These are phyloP conservation scores for Hymenoscyphus fraxineus DNA, from an alignment of 2,329 filamentous ascomycete genomes.

Conservation along the genomic window DNA sequence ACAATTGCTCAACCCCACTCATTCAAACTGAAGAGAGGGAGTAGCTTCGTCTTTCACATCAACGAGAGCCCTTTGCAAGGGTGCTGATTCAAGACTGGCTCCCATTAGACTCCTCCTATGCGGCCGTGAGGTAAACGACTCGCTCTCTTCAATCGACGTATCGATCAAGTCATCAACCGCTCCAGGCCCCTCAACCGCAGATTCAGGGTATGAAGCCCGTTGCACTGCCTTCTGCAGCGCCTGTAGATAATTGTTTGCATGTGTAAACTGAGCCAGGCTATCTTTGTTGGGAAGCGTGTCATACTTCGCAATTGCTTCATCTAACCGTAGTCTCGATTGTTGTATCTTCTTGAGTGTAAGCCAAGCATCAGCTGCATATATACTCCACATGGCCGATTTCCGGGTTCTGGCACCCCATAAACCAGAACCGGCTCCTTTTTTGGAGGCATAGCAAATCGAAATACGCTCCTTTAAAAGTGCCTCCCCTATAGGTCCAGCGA, in stretches of 20 bases:
- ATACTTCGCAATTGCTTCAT: constrained; percentile 60
- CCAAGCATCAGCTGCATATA: constrained; percentile 82
- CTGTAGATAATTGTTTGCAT: constrained; percentile 50
- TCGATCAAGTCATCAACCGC: constrained; percentile 33
- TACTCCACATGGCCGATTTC: constrained; percentile 87
- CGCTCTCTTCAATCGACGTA: constrained; percentile 46
- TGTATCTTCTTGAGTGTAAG: constrained; percentile 69
- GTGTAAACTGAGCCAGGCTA: constrained; percentile 49
- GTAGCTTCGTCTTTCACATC: constrained; percentile 16
- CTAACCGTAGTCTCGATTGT: constrained; percentile 74
- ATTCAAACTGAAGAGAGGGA: constrained; percentile 27
- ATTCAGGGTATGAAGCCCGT: constrained; percentile 32
- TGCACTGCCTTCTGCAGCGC: constrained; percentile 43
- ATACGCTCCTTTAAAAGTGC: constrained; percentile 83
- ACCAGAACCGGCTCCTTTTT: constrained; percentile 61
- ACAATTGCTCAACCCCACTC: constrained; percentile 22
- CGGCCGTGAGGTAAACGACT: constrained; percentile 50
- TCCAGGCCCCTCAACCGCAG: constrained; percentile 26
- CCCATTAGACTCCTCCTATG: constrained; percentile 55
- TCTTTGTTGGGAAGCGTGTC: constrained; percentile 46
- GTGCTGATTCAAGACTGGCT: constrained; percentile 49
- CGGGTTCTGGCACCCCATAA: constrained; percentile 68
- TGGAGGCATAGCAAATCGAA: constrained; percentile 76
- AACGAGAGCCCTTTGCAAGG: constrained; percentile 36
- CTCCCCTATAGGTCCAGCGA: constrained; percentile 72